Conservation (phyloP, 768 basidiomycete species). For the Lactarius evosmus region DNA sequence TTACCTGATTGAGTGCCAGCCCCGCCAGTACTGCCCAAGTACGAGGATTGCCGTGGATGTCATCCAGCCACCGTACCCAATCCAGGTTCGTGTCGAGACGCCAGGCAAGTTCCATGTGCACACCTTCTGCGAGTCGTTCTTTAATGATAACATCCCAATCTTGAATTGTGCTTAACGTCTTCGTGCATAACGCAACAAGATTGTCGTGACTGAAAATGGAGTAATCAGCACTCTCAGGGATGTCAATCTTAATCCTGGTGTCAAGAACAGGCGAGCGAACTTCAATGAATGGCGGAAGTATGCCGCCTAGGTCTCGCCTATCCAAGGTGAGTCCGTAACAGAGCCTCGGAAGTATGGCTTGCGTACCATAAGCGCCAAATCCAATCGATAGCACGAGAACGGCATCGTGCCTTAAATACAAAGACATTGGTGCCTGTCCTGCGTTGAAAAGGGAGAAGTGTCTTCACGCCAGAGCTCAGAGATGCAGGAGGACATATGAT, state of each 20-base stretch:
- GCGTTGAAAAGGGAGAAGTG: constrained; percentile 48
- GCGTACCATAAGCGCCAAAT: constrained; percentile 78
- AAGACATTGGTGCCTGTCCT: constrained; percentile 79
- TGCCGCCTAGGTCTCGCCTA: constrained; percentile 72
- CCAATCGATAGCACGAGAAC: constrained; percentile 84
- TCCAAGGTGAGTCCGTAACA: background rate
- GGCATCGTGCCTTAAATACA: constrained; percentile 76
- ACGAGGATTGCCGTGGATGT: constrained; percentile 57
- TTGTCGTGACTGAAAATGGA: constrained; percentile 57
- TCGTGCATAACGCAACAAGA: constrained; percentile 59
- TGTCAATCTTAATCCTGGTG: constrained; percentile 63
- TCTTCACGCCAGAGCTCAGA: constrained; percentile 40
- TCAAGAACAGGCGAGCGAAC: constrained; percentile 66
- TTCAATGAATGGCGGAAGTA: constrained; percentile 65
- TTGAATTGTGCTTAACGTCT: constrained; percentile 50
- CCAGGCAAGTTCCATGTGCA: constrained; percentile 75
- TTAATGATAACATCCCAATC: constrained; percentile 65
- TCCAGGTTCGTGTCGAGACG: constrained; percentile 68
- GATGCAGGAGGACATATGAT: constrained; percentile 61
- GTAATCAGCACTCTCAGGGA: constrained; percentile 42
- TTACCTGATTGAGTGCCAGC: constrained; percentile 67
- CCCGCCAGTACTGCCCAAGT: constrained; percentile 77
- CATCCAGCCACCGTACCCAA: constrained; percentile 79
- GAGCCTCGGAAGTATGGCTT: background rate
- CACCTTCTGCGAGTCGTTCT: constrained; percentile 51